Percentiles rank a stretch among this genome's conserved stretches.
Evolutionary conservation across 75 land plant species (phyloP).

Genomic region (Sequoia sempervirens): DNA sequence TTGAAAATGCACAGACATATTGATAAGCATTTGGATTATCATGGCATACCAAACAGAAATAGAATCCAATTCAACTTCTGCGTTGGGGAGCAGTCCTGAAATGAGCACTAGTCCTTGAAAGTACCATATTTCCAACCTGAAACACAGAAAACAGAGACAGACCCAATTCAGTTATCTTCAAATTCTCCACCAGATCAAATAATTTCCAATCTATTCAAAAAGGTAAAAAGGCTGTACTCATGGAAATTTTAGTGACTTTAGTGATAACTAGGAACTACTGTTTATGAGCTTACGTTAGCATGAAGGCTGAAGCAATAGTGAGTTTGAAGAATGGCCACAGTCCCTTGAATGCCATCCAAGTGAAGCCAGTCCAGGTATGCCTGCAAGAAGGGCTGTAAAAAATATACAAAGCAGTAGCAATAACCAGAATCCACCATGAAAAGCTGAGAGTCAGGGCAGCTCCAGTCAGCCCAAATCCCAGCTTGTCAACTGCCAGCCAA

Average conservation of each 20-base stretch:
- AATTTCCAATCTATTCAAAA: neutral
- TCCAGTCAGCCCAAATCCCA: constrained; percentile 47
- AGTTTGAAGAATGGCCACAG: constrained; percentile 53
- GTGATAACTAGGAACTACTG: neutral
- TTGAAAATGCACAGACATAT: neutral
- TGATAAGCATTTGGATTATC: neutral
- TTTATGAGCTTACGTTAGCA: constrained; percentile 43
- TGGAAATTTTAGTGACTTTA: neutral
- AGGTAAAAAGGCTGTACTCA: neutral
- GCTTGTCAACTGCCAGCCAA: constrained; percentile 40
- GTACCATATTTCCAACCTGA: constrained; percentile 1
- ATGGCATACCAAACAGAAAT: neutral
- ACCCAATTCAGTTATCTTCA: neutral
- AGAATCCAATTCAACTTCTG: constrained; percentile 2
- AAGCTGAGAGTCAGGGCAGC: constrained; percentile 56
- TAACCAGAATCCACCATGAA: constrained; percentile 65
- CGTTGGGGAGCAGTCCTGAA: neutral
- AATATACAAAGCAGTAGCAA: constrained; percentile 11
- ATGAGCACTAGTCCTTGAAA: neutral
- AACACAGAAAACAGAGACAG: neutral
- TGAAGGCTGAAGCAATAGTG: constrained; percentile 66
- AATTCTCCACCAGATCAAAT: neutral
- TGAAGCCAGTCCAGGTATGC: constrained; percentile 54
- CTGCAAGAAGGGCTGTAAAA: constrained; percentile 35
- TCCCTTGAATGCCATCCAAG: constrained; percentile 46